Percentiles rank a stretch among this genome's conserved stretches.
Evolutionary conservation across 2,329 filamentous ascomycete species (phyloP).

Genomic region (Colletotrichum chlorophyti): DNA sequence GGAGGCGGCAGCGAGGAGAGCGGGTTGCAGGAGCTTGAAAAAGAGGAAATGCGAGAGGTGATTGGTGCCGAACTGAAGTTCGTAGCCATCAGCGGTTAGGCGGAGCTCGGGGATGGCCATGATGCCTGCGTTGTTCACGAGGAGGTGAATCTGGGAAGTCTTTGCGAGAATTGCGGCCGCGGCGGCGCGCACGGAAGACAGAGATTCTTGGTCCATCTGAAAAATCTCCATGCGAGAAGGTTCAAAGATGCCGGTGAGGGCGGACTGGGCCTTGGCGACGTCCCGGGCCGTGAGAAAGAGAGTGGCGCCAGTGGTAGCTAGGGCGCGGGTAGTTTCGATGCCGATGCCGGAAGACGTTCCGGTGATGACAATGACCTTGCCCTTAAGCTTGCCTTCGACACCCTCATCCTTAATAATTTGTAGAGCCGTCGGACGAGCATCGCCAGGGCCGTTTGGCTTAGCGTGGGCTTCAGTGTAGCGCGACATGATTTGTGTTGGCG

Average conservation of each 20-base stretch:
- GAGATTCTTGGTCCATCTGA: conserved; percentile 38
- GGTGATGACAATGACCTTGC: conserved; percentile 50
- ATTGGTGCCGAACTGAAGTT: conserved; percentile 52
- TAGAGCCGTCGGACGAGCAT: conserved; percentile 47
- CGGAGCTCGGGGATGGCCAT: conserved; percentile 42
- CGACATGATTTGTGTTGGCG: not conserved
- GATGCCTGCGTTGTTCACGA: conserved; percentile 54
- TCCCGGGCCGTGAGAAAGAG: conserved; percentile 35
- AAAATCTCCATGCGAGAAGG: conserved; percentile 37
- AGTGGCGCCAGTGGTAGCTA: conserved; percentile 43
- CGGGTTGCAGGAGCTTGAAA: conserved; percentile 50
- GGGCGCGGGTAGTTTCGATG: conserved; percentile 50
- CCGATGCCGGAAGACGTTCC: conserved; percentile 51
- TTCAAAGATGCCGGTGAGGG: conserved; percentile 31
- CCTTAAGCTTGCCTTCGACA: conserved; percentile 39
- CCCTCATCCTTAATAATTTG: conserved; percentile 46
- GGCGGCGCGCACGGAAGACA: conserved; percentile 43
- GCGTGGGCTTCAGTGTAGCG: conserved; percentile 42
- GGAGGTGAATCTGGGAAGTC: conserved; percentile 43
- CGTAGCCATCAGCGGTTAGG: conserved; percentile 47
- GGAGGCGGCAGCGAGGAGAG: conserved; percentile 43
- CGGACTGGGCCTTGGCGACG: conserved; percentile 33
- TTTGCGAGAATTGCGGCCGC: conserved; percentile 39
- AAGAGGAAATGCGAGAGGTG: conserved; percentile 55
- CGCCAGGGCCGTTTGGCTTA: conserved; percentile 41